phyloP scores from a whole-genome alignment of 352 stramenopile genomes.

The Globisporangium abappressorium region DNA sequence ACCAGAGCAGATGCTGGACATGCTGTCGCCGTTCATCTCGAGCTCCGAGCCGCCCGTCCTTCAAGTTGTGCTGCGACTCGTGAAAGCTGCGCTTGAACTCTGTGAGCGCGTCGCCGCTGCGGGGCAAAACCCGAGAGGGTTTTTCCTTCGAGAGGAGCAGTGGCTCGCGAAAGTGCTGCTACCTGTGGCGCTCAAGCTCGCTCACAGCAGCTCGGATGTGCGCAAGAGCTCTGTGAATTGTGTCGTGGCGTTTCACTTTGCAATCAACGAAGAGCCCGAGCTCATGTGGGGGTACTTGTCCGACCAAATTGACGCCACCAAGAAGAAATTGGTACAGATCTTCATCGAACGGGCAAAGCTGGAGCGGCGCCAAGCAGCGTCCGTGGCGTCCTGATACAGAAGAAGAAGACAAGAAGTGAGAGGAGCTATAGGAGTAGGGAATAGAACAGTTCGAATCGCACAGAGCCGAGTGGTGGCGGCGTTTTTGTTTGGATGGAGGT shows the following conservation, averaged over 20 bases:
- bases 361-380: constrained; percentile 20
- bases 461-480: neutral
- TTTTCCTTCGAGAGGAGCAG: constrained; percentile 33
- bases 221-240: constrained; percentile 68
- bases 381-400: constrained; percentile 7
- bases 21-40: constrained; percentile 38
- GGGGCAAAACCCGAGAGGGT: neutral
- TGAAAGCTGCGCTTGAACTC: constrained; percentile 40
- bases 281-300: constrained; percentile 46
- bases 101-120: constrained; percentile 24
- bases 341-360: constrained; percentile 70
- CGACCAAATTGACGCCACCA: constrained; percentile 47
- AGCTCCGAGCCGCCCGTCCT: constrained; percentile 38
- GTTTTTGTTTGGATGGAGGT: neutral
- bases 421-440: neutral
- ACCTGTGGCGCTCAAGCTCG: constrained; percentile 32
- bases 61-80: constrained; percentile 46
- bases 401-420: neutral
- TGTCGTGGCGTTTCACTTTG: constrained; percentile 65
- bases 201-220: constrained; percentile 56
- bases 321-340: constrained; percentile 62
- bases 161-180: constrained; percentile 32
- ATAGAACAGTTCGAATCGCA: neutral
- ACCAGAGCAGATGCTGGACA: constrained; percentile 32
- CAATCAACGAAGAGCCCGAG: constrained; percentile 37